Conservation (phyloP, 2,329 filamentous ascomycete species). For the Microsporum ferrugineum region DNA sequence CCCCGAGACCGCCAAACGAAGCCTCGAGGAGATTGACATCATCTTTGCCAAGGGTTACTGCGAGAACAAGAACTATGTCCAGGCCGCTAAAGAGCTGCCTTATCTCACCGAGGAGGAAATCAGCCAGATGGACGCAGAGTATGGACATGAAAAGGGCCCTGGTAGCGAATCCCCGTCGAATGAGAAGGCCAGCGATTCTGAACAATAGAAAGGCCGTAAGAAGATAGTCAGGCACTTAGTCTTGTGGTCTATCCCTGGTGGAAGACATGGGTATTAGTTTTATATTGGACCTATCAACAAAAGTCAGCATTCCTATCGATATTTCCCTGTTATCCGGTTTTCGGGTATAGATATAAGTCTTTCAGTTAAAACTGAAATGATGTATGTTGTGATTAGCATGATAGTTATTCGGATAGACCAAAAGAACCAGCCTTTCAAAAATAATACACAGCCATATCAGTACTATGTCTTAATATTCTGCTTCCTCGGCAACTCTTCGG, state of each 20-base stretch:
- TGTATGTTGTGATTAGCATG: not conserved
- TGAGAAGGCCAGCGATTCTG: not conserved
- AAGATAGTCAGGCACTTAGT: not conserved
- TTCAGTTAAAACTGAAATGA: not conserved
- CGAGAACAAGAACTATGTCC: slow-evolving; percentile 6
- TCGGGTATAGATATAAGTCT: not conserved
- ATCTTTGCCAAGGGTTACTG: slow-evolving; percentile 22
- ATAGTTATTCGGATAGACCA: not conserved
- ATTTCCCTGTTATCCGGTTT: not conserved
- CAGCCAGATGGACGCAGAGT: not conserved
- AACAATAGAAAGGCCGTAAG: not conserved
- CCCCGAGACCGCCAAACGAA: slow-evolving; percentile 42
- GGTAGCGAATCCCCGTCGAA: not conserved
- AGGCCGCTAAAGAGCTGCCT: slow-evolving; percentile 4
- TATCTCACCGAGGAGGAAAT: slow-evolving; percentile 5
- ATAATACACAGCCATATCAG: not conserved
- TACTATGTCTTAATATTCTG: not conserved
- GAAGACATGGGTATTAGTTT: not conserved
- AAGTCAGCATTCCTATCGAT: not conserved
- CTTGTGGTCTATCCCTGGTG: not conserved
- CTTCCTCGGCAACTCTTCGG: not conserved
- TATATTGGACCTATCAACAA: not conserved
- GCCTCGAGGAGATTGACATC: slow-evolving; percentile 25
- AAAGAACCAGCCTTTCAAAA: not conserved
- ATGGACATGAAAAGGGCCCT: not conserved